phyloP scores from a whole-genome alignment of 257 asterid species.

The Asclepias syriaca region DNA sequence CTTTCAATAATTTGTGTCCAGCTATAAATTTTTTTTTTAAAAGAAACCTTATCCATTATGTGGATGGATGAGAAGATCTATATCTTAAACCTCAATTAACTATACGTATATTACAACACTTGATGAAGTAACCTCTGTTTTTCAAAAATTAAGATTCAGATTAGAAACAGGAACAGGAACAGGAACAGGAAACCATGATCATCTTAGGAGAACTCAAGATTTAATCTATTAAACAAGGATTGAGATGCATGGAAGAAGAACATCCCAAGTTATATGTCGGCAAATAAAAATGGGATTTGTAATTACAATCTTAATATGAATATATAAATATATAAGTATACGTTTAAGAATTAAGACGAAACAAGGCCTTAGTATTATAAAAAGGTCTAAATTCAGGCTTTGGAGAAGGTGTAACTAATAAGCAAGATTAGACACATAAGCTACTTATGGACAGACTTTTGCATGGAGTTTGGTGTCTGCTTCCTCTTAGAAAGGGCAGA shows the following conservation, averaged over 20 bases:
- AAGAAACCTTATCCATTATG: not conserved
- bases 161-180: too few relatives aligned
- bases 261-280: not conserved
- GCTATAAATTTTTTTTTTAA: not conserved
- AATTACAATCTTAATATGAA: too few relatives aligned
- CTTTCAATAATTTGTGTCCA: not conserved
- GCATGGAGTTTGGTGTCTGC: not conserved
- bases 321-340: too few relatives aligned
- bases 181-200: too few relatives aligned
- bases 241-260: not conserved
- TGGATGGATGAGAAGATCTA: not conserved
- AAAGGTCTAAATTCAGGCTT: not conserved
- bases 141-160: too few relatives aligned
- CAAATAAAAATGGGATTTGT: not conserved
- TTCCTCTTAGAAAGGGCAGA: not conserved
- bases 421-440: slow-evolving; percentile 5
- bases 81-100: not conserved
- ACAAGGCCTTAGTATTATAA: too few relatives aligned
- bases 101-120: too few relatives aligned
- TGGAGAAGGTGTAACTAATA: not conserved
- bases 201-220: too few relatives aligned
- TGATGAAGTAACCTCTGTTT: too few relatives aligned
- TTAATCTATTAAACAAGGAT: too few relatives aligned
- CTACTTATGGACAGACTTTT: not conserved
- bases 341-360: too few relatives aligned